Conservation (phyloP, 257 asterid genomes). For the Lycium ferocissimum region DNA sequence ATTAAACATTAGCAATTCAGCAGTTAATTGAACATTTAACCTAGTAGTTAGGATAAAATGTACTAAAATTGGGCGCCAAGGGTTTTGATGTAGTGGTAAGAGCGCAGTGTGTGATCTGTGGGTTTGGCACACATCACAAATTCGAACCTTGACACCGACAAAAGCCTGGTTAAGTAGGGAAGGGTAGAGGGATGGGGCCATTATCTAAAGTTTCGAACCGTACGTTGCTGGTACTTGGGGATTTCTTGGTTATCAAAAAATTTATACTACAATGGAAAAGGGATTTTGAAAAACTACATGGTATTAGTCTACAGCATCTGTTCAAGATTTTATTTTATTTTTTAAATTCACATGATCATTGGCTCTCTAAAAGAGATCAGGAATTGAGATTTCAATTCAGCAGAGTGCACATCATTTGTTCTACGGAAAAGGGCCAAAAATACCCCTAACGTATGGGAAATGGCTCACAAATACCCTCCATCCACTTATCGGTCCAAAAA, state of each 20-base stretch:
- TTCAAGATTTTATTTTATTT: background rate
- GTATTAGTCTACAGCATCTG: background rate
- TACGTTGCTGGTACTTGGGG: background rate
- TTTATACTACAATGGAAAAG: background rate
- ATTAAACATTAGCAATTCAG: background rate
- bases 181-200: background rate
- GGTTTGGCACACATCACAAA: background rate
- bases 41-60: background rate
- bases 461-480: too few relatives aligned
- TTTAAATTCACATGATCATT: background rate
- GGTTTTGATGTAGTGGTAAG: background rate
- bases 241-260: background rate
- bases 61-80: background rate
- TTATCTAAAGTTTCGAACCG: background rate
- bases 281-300: background rate
- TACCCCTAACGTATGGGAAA: too few relatives aligned
- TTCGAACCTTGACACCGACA: background rate
- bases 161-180: background rate
- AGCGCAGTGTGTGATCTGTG: background rate
- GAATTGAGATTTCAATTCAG: background rate
- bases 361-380: background rate
- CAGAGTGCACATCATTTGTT: slow-evolving; percentile 11
- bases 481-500: too few relatives aligned
- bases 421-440: too few relatives aligned
- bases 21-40: background rate